A percentile compares a stretch with the other conserved stretches of the same genome.
phyloP scores from a whole-genome alignment of 2,329 filamentous ascomycete species.

The Penicillium concentricum region DNA sequence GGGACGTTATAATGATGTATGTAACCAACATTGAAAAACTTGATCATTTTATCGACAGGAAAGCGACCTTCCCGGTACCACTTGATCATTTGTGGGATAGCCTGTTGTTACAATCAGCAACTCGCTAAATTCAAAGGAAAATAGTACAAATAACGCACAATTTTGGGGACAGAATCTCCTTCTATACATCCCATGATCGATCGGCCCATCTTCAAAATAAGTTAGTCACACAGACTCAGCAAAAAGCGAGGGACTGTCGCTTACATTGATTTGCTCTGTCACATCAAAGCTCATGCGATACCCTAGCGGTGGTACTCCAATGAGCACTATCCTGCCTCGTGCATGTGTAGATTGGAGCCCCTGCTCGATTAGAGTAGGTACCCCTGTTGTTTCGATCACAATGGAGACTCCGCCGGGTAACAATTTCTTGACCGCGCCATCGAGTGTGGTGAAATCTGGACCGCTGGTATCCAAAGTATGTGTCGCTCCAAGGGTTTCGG shows the following conservation, averaged over 20 bases:
- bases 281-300: constrained; percentile 8
- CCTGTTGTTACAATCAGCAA: not conserved
- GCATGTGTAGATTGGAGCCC: constrained; percentile 29
- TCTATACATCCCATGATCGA: constrained; percentile 19
- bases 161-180: constrained; percentile 12
- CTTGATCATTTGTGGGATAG: constrained; percentile 17
- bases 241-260: not conserved
- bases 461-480: constrained; percentile 37
- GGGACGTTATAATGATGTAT: not conserved
- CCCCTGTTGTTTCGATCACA: constrained; percentile 21
- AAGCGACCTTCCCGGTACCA: constrained; percentile 21
- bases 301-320: constrained; percentile 48
- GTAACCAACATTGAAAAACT: not conserved
- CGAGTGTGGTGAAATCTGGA: constrained; percentile 3
- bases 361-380: constrained; percentile 15
- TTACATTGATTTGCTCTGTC: constrained; percentile 5
- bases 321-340: constrained; percentile 51
- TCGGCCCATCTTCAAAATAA: constrained; percentile 9
- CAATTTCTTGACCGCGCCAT: constrained; percentile 4
- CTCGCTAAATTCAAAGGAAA: no score
- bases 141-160: not conserved
- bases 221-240: not conserved
- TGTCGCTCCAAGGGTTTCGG: constrained; percentile 40
- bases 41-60: constrained; percentile 1
- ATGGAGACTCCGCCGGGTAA: constrained; percentile 13